phyloP scores from a whole-genome alignment of 169 alveolate genomes.

The Plasmodium cynomolgi region DNA sequence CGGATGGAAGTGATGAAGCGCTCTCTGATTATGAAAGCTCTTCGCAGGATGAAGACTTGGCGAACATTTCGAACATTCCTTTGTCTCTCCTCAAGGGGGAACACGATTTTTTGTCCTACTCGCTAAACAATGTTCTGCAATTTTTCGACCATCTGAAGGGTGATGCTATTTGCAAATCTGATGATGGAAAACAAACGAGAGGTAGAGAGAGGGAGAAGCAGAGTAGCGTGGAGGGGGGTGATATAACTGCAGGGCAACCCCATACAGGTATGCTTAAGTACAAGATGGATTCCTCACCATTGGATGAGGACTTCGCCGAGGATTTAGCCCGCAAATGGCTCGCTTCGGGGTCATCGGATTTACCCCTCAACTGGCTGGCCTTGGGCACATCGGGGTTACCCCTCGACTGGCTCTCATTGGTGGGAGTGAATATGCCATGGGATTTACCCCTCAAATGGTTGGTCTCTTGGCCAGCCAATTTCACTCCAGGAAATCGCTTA shows the following conservation, averaged over 20 bases:
- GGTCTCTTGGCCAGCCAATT: neutral
- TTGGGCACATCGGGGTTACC: neutral
- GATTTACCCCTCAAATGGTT: neutral
- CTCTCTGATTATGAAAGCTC: constrained; percentile 79
- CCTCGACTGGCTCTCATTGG: neutral
- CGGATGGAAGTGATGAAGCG: constrained; percentile 87
- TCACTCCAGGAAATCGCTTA: neutral
- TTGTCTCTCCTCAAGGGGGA: constrained; percentile 34
- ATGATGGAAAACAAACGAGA: neutral
- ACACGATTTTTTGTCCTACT: constrained; percentile 13
- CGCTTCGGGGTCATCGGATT: neutral
- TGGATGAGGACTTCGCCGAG: neutral
- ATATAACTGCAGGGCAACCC: neutral
- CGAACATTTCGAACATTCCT: constrained; percentile 16
- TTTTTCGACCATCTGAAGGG: constrained; percentile 11
- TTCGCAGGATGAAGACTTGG: constrained; percentile 21
- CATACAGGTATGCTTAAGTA: neutral
- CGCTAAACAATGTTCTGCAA: constrained; percentile 1
- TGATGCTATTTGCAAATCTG: neutral
- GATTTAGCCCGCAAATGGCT: neutral
- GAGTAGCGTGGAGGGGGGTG: neutral
- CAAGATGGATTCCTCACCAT: neutral
- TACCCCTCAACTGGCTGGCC: neutral
- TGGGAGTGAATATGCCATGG: neutral
- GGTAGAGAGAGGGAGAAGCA: neutral